A percentile compares a stretch with the other conserved stretches of the same genome.
Evolutionary conservation across 108 stramenopile species (phyloP).

Genomic region (Aurantiochytrium sp.): DNA sequence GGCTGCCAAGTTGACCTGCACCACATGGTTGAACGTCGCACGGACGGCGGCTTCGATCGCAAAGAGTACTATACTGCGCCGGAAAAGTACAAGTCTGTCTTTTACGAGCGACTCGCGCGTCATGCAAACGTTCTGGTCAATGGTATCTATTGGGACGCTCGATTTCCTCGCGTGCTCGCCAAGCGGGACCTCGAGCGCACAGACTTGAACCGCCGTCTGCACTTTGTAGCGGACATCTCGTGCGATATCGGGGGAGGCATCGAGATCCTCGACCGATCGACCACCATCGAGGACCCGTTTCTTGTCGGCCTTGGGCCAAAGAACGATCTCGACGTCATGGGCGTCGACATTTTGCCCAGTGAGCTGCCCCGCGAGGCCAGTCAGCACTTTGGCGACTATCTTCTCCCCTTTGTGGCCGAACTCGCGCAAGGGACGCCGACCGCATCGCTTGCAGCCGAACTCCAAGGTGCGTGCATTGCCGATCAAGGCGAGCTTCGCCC

Average conservation of each 20-base stretch:
- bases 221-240: constrained; percentile 64
- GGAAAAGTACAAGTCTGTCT: constrained; percentile 53
- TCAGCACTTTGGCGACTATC: constrained; percentile 68
- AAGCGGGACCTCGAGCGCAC: constrained; percentile 54
- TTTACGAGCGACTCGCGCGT: constrained; percentile 57
- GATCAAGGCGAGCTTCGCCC: neutral
- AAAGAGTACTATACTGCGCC: constrained; percentile 62
- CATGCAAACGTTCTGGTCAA: constrained; percentile 61
- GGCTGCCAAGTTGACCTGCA: constrained; percentile 50
- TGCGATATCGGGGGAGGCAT: constrained; percentile 65
- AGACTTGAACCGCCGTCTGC: constrained; percentile 39
- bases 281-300: constrained; percentile 67
- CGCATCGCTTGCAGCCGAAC: neutral
- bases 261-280: constrained; percentile 62
- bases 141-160: constrained; percentile 73
- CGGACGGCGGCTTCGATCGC: constrained; percentile 40
- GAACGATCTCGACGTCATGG: constrained; percentile 42
- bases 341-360: constrained; percentile 66
- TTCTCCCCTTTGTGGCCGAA: constrained; percentile 48
- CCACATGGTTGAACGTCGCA: neutral
- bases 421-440: constrained; percentile 18
- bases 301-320: constrained; percentile 58
- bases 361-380: constrained; percentile 69
- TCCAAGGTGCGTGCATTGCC: constrained; percentile 15
- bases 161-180: constrained; percentile 65